phyloP scores from a whole-genome alignment of 192 early-diverging fungal species.

The Allomyces javanicus region DNA sequence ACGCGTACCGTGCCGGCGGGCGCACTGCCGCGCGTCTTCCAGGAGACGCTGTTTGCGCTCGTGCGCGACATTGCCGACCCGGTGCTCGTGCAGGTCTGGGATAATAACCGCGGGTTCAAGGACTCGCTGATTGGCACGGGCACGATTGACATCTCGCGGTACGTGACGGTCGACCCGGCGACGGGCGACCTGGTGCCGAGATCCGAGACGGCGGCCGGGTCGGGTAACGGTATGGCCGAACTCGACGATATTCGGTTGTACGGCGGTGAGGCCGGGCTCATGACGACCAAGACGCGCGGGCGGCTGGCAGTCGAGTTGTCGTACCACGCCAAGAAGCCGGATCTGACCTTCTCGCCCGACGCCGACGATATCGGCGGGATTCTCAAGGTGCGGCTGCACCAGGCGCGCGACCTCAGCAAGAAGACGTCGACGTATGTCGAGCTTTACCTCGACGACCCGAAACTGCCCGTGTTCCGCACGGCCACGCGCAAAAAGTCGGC shows the following conservation, averaged over 20 bases:
- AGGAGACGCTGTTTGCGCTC: constrained; percentile 73
- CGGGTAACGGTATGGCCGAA: not conserved
- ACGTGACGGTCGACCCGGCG: not conserved
- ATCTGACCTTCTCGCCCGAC: not conserved
- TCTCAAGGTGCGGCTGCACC: constrained; percentile 24
- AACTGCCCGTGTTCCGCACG: constrained; percentile 11
- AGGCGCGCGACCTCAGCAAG: constrained; percentile 10
- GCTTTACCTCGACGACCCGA: constrained; percentile 21
- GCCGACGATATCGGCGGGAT: constrained; percentile 17
- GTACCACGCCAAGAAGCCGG: not conserved
- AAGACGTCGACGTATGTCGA: constrained; percentile 16
- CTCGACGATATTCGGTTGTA: not conserved
- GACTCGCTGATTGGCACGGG: constrained; percentile 60
- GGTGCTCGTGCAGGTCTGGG: constrained; percentile 59
- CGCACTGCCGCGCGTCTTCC: constrained; percentile 46
- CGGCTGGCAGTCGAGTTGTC: constrained; percentile 17
- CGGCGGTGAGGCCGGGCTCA: not conserved
- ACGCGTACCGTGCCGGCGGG: constrained; percentile 22
- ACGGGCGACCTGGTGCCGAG: not conserved
- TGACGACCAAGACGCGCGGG: not conserved
- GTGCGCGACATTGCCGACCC: constrained; percentile 52
- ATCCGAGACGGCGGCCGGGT: not conserved
- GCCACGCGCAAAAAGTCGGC: constrained; percentile 13
- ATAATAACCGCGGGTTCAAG: constrained; percentile 69
- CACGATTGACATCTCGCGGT: not conserved